phyloP scores from a whole-genome alignment of 306 rosid species.

The Citrullus colocynthis region DNA sequence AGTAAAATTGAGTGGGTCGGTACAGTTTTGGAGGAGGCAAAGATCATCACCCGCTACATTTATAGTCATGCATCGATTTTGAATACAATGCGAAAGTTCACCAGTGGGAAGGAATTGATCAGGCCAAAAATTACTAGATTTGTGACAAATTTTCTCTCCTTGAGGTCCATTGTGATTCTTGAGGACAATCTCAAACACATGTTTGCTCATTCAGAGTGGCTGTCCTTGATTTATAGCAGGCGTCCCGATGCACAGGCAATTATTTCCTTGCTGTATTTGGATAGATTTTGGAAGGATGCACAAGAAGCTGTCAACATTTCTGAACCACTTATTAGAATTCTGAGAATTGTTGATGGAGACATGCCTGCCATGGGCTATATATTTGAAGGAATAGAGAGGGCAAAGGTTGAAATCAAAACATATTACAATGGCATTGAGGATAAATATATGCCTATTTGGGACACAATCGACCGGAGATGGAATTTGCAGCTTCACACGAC shows the following conservation, averaged over 20 bases:
- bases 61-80: constrained; percentile 41
- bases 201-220: constrained; percentile 54
- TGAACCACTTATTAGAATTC: constrained; percentile 47
- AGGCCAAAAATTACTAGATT: constrained; percentile 43
- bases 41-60: constrained; percentile 35
- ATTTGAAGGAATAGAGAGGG: constrained; percentile 49
- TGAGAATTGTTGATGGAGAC: constrained; percentile 60
- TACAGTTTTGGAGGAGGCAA: constrained; percentile 48
- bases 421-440: constrained; percentile 47
- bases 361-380: constrained; percentile 67
- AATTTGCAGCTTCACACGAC: constrained; percentile 44
- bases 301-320: constrained; percentile 52
- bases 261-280: constrained; percentile 30
- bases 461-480: constrained; percentile 54
- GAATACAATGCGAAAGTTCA: constrained; percentile 46
- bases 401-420: constrained; percentile 33
- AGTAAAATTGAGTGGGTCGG: constrained; percentile 50
- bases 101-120: constrained; percentile 43
- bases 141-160: constrained; percentile 43
- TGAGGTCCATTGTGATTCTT: constrained; percentile 48
- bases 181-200: constrained; percentile 52
- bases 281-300: constrained; percentile 58
- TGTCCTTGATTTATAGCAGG: constrained; percentile 38
- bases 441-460: constrained; percentile 41
- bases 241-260: constrained; percentile 35